Percentiles rank a stretch among this genome's conserved stretches.
phyloP scores from a whole-genome alignment of 805 yeast species.

The Danielia reshetovae region DNA sequence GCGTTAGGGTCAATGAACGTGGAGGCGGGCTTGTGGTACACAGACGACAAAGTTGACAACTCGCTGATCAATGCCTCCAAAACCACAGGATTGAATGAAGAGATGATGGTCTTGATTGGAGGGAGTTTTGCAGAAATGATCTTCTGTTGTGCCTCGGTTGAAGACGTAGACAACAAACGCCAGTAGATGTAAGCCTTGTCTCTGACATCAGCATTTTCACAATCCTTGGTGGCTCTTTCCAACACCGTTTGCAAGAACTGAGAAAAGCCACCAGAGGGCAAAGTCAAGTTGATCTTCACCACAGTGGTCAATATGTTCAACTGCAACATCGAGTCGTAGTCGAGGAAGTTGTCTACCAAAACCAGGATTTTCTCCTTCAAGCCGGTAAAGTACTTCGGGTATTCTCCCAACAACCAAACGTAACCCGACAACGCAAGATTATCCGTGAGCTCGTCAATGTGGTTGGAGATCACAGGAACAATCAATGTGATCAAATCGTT shows the following conservation, averaged over 20 bases:
- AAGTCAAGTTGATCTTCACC: constrained; percentile 48
- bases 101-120: constrained; percentile 66
- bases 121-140: constrained; percentile 65
- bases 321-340: constrained; percentile 60
- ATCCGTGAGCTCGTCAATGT: constrained; percentile 45
- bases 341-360: constrained; percentile 51
- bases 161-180: constrained; percentile 60
- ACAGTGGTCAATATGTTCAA: constrained; percentile 55
- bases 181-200: constrained; percentile 78
- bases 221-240: constrained; percentile 57
- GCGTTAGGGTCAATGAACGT: constrained; percentile 48
- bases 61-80: constrained; percentile 70
- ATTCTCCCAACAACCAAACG: constrained; percentile 72
- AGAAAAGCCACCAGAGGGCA: constrained; percentile 25
- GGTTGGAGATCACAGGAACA: constrained; percentile 50
- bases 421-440: constrained; percentile 54
- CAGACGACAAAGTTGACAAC: constrained; percentile 80
- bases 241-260: constrained; percentile 53
- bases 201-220: constrained; percentile 73
- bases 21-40: constrained; percentile 79
- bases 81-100: constrained; percentile 63
- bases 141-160: constrained; percentile 41
- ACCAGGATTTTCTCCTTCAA: constrained; percentile 43
- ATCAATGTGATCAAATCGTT: constrained; percentile 47
- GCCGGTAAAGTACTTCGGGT: constrained; percentile 55